These are phyloP conservation scores for Russula olivacea DNA, from an alignment of 768 basidiomycete genomes.

Conservation along the genomic window DNA sequence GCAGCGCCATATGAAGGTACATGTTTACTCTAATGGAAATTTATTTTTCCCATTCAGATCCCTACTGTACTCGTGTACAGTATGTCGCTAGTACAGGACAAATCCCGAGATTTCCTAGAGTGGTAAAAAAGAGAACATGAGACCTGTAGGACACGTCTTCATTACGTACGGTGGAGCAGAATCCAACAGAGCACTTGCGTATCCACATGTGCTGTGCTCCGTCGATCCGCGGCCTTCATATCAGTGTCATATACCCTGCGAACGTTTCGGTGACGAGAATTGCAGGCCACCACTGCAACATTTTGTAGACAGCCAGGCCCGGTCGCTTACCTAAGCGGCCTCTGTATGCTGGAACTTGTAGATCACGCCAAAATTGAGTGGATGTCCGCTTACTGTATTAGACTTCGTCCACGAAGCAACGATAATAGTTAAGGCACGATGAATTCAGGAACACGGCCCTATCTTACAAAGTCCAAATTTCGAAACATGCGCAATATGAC, in stretches of 20 bases:
- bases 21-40: not conserved
- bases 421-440: not conserved
- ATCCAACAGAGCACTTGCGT: not conserved
- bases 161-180: not conserved
- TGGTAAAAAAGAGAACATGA: not conserved
- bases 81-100: not conserved
- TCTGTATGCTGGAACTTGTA: not conserved
- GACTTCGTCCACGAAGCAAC: not conserved
- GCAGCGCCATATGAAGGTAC: not conserved
- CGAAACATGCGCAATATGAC: not conserved
- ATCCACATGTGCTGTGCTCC: not conserved
- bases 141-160: not conserved
- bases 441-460: not conserved
- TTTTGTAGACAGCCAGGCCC: not conserved
- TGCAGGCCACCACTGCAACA: no score
- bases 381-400: not conserved
- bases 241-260: no score
- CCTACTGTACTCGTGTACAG: not conserved
- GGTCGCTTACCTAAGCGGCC: not conserved
- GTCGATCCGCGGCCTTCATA: no score
- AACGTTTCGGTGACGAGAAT: not conserved
- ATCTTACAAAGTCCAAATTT: not conserved
- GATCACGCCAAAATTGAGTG: not conserved
- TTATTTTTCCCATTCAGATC: not conserved
- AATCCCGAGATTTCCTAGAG: not conserved